phyloP scores from a whole-genome alignment of 2,329 filamentous ascomycete genomes.

The Drechmeria coniospora region DNA sequence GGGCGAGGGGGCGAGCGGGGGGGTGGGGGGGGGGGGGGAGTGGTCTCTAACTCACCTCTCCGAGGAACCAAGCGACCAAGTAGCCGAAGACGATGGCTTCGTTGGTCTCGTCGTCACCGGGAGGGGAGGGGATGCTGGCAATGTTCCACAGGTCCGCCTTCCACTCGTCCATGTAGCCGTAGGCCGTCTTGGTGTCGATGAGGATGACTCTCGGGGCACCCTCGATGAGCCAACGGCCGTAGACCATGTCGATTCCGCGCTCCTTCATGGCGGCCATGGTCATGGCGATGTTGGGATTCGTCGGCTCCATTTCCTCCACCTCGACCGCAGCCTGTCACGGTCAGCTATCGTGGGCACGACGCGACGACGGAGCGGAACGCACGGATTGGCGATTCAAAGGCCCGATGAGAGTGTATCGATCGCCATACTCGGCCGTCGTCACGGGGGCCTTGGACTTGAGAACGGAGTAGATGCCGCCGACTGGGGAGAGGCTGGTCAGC shows the following conservation, averaged over 20 bases:
- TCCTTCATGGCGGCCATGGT: conserved; percentile 91
- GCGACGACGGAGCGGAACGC: conserved; percentile 18
- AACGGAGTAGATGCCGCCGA: conserved; percentile 97
- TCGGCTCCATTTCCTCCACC: conserved; percentile 83
- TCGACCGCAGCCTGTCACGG: conserved; percentile 71
- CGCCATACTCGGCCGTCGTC: conserved; percentile 96
- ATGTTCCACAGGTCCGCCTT: conserved; percentile 90
- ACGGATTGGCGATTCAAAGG: conserved; percentile 85
- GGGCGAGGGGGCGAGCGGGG: background rate
- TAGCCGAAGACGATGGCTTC: conserved; percentile 97
- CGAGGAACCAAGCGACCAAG: conserved; percentile 92
- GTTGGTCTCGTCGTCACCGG: conserved; percentile 86
- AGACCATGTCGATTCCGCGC: conserved; percentile 75
- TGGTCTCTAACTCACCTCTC: conserved; percentile 51
- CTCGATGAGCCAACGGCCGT: conserved; percentile 95
- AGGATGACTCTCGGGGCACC: conserved; percentile 86
- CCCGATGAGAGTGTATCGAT: conserved; percentile 87
- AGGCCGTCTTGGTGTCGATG: conserved; percentile 89
- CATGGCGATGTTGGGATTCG: conserved; percentile 58
- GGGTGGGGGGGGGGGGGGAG: background rate
- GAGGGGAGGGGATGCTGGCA: conserved; percentile 84
- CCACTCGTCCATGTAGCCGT: conserved; percentile 88
- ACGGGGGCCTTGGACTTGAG: conserved; percentile 98
- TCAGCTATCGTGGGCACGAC: conserved; percentile 4
- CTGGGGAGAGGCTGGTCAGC: conserved; percentile 28